Conservation (phyloP, 2,329 filamentous ascomycete genomes). For the Pyrenophora tritici-repentis region DNA sequence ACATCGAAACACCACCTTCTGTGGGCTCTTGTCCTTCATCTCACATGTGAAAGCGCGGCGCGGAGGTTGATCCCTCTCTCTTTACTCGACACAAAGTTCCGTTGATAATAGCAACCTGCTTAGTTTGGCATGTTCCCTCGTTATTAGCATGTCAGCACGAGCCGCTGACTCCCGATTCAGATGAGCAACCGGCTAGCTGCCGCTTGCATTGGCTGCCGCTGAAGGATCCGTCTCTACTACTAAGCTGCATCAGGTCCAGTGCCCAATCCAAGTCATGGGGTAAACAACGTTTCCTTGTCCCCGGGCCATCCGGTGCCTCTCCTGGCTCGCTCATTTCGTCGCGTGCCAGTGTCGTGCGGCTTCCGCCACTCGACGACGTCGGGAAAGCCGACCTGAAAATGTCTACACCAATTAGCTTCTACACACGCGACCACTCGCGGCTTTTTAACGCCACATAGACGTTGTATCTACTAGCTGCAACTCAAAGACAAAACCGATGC, state of each 20-base stretch:
- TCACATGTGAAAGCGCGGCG: conserved; percentile 28
- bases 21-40: no score
- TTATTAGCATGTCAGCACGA: conserved; percentile 15
- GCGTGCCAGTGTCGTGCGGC: conserved; percentile 14
- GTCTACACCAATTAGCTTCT: conserved; percentile 9
- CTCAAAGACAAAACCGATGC: conserved; percentile 4
- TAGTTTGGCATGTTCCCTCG: conserved; percentile 9
- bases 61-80: conserved; percentile 14
- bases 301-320: conserved; percentile 10
- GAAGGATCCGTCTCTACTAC: conserved; percentile 12
- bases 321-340: conserved; percentile 12
- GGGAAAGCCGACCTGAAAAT: conserved; percentile 12
- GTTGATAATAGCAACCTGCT: conserved; percentile 22
- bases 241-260: conserved; percentile 7
- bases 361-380: conserved; percentile 10
- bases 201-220: conserved; percentile 21
- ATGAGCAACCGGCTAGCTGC: conserved; percentile 15
- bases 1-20: no score
- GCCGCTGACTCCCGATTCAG: conserved; percentile 21
- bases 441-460: conserved; percentile 10
- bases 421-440: conserved; percentile 18
- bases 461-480: conserved; percentile 3
- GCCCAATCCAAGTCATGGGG: conserved; percentile 5
- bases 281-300: conserved; percentile 8
- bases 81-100: conserved; percentile 14